Conservation (phyloP, 1,284 basidiomycete species). For the Ganoderma resinaceum region DNA sequence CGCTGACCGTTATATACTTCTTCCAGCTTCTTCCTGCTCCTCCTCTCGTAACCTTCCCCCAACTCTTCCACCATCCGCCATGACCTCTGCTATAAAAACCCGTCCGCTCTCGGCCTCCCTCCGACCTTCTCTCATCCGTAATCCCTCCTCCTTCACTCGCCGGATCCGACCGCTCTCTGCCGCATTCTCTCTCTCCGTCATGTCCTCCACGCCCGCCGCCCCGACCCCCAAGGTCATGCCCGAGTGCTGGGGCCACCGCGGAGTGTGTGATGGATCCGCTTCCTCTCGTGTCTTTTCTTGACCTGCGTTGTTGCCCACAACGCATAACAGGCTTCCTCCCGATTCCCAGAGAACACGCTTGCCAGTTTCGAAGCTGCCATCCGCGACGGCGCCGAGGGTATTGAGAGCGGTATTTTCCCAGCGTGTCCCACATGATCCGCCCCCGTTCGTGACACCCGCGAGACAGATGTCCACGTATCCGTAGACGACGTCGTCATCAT, state of each 20-base stretch:
- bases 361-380: conserved; percentile 95
- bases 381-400: conserved; percentile 92
- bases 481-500: conserved; percentile 90
- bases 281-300: conserved; percentile 18
- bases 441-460: conserved; percentile 41
- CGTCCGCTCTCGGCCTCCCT: conserved; percentile 2
- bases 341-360: conserved; percentile 92
- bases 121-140: conserved; percentile 18
- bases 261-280: conserved; percentile 61
- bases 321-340: conserved; percentile 75
- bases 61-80: neutral
- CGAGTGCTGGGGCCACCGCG: conserved; percentile 95
- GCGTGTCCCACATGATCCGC: conserved; percentile 39
- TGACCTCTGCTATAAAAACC: conserved; percentile 20
- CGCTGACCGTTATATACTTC: conserved; percentile 7
- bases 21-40: neutral
- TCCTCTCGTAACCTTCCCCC: conserved; percentile 16
- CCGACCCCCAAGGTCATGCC: conserved; percentile 33
- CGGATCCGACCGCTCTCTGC: neutral
- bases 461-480: conserved; percentile 95
- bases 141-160: conserved; percentile 5
- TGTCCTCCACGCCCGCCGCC: conserved; percentile 28
- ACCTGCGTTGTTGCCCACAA: conserved; percentile 24
- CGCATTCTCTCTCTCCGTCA: conserved; percentile 11
- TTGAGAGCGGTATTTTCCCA: conserved; percentile 84